These are phyloP conservation scores for Beauveria bassiana DNA, from an alignment of 2,329 filamentous ascomycete genomes.

Conservation along the genomic window DNA sequence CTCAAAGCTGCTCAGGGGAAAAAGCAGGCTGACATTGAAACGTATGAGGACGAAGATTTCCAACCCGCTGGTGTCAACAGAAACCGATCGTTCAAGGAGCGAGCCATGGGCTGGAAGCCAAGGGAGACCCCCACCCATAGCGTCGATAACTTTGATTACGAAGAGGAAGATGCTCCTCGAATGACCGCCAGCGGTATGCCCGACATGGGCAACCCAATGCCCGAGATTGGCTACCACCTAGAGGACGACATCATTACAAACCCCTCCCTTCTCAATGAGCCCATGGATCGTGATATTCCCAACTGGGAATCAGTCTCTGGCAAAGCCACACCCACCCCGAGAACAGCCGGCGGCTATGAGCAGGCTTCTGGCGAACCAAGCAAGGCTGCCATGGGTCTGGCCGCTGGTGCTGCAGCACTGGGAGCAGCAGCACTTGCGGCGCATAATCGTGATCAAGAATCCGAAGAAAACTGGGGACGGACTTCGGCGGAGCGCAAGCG, in stretches of 20 bases:
- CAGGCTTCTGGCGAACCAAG: constrained; percentile 22
- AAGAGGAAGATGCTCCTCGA: constrained; percentile 37
- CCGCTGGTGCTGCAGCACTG: constrained; percentile 45
- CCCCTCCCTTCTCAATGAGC: constrained; percentile 73
- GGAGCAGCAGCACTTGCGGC: constrained; percentile 40
- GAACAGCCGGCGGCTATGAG: constrained; percentile 18
- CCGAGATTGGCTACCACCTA: constrained; percentile 60
- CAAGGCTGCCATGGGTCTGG: constrained; percentile 38
- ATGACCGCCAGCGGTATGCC: constrained; percentile 66
- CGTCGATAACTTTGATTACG: constrained; percentile 47
- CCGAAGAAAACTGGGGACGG: constrained; percentile 58
- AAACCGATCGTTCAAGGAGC: constrained; percentile 60
- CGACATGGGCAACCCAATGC: constrained; percentile 61
- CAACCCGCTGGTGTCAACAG: constrained; percentile 45
- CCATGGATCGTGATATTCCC: constrained; percentile 40
- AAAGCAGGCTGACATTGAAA: constrained; percentile 30
- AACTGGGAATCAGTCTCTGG: constrained; percentile 44
- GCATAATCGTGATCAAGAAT: constrained; percentile 41
- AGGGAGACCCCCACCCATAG: constrained; percentile 51
- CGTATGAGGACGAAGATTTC: constrained; percentile 31
- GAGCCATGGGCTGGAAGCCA: constrained; percentile 47
- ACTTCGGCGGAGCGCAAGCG: constrained; percentile 56
- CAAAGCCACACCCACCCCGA: constrained; percentile 41
- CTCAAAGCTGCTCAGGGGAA: constrained; percentile 42
- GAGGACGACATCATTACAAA: constrained; percentile 71